phyloP scores from a whole-genome alignment of 1,284 basidiomycete genomes.

The Filobasidium uniguttulatum region DNA sequence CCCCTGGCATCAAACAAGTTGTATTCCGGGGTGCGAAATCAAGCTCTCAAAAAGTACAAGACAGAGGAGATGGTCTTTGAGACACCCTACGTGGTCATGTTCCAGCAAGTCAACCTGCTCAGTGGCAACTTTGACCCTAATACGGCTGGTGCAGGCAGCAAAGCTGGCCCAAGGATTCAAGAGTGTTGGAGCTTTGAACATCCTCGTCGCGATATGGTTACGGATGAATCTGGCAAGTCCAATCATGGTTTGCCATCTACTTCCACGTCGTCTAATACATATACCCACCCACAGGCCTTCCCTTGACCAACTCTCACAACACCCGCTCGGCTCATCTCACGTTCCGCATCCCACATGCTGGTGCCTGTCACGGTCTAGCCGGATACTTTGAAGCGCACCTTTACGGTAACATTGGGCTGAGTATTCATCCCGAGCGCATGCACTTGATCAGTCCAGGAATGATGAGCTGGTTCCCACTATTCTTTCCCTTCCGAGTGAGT shows the following conservation, averaged over 20 bases:
- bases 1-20: conserved; percentile 87
- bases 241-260: neutral
- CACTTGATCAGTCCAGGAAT: conserved; percentile 77
- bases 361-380: conserved; percentile 88
- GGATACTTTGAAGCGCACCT: conserved; percentile 96
- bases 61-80: conserved; percentile 49
- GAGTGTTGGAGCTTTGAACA: conserved; percentile 98
- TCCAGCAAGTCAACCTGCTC: conserved; percentile 77
- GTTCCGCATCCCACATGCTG: conserved; percentile 89
- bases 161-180: conserved; percentile 71
- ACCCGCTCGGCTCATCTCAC: conserved; percentile 61
- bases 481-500: conserved; percentile 89
- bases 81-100: conserved; percentile 97
- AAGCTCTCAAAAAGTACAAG: conserved; percentile 43
- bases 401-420: conserved; percentile 75
- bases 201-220: conserved; percentile 60
- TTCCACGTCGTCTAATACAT: neutral
- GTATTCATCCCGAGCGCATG: conserved; percentile 83
- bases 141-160: conserved; percentile 44
- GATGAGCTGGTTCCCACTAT: conserved; percentile 98
- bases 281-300: conserved; percentile 46
- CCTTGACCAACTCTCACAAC: conserved; percentile 78
- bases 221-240: conserved; percentile 55
- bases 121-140: conserved; percentile 48
- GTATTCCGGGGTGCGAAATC: conserved; percentile 52